phyloP scores from a whole-genome alignment of 2,329 filamentous ascomycete species.

The Arthroderma uncinatum region DNA sequence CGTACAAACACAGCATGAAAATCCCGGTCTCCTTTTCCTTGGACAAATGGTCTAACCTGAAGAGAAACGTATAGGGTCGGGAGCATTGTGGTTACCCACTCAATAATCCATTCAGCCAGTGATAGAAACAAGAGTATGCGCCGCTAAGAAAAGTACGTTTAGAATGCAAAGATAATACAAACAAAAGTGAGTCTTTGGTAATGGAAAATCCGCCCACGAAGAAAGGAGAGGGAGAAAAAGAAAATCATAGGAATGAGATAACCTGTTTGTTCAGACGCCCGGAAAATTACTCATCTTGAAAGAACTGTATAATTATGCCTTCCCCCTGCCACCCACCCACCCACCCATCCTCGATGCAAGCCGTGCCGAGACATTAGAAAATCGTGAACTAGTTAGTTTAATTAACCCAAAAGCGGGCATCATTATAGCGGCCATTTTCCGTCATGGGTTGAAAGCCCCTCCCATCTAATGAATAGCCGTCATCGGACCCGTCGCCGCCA shows the following conservation, averaged over 20 bases:
- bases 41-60: neutral
- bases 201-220: neutral
- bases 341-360: neutral
- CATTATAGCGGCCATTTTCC: conserved; percentile 10
- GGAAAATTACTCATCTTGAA: neutral
- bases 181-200: neutral
- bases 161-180: neutral
- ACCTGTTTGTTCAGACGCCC: neutral
- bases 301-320: neutral
- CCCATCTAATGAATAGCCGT: conserved; percentile 13
- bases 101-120: neutral
- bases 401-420: conserved; percentile 12
- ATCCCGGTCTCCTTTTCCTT: neutral
- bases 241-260: neutral
- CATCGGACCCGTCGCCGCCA: conserved; percentile 13
- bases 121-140: neutral
- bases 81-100: neutral
- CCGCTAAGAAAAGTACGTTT: neutral
- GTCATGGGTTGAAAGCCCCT: conserved; percentile 11
- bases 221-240: neutral
- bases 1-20: neutral
- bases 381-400: conserved; percentile 7
- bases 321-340: conserved; percentile 1
- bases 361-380: neutral
- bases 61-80: neutral